Conservation (phyloP, 2,329 filamentous ascomycete species). For the Xylariales sp. region DNA sequence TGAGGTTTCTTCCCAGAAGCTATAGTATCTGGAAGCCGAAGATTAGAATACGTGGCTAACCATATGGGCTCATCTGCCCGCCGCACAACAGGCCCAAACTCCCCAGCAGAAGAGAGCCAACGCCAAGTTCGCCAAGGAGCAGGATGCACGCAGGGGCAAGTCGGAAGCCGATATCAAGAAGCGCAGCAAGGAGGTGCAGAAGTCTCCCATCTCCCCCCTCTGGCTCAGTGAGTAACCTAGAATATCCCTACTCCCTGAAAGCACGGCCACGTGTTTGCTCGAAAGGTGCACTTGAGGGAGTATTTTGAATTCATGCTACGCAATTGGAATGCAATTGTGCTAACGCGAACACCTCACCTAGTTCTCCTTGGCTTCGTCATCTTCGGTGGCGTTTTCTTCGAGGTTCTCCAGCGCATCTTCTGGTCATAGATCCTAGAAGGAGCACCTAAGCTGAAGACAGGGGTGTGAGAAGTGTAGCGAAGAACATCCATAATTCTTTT, state of each 20-base stretch:
- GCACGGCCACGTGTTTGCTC: too few relatives aligned
- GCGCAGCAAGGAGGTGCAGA: slow-evolving; percentile 47
- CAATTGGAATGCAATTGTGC: neutral
- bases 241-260: too few relatives aligned
- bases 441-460: too few relatives aligned
- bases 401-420: slow-evolving; percentile 52
- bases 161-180: slow-evolving; percentile 61
- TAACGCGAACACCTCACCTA: slow-evolving; percentile 16
- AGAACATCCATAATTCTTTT: too few relatives aligned
- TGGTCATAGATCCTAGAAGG: slow-evolving; percentile 23
- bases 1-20: too few relatives aligned
- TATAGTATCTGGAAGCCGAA: too few relatives aligned
- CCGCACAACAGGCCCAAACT: slow-evolving; percentile 64
- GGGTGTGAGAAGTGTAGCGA: too few relatives aligned
- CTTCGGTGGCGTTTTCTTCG: slow-evolving; percentile 57
- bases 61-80: too few relatives aligned
- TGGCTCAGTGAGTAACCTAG: slow-evolving; percentile 56
- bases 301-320: too few relatives aligned
- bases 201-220: slow-evolving; percentile 60
- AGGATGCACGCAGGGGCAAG: slow-evolving; percentile 73
- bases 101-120: slow-evolving; percentile 79
- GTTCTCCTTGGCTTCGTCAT: slow-evolving; percentile 56
- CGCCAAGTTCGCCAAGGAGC: slow-evolving; percentile 69
- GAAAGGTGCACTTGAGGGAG: too few relatives aligned
- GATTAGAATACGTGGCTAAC: too few relatives aligned